Evolutionary conservation across 1,284 basidiomycete species (phyloP).

Genomic region (Leccinum solheimii): DNA sequence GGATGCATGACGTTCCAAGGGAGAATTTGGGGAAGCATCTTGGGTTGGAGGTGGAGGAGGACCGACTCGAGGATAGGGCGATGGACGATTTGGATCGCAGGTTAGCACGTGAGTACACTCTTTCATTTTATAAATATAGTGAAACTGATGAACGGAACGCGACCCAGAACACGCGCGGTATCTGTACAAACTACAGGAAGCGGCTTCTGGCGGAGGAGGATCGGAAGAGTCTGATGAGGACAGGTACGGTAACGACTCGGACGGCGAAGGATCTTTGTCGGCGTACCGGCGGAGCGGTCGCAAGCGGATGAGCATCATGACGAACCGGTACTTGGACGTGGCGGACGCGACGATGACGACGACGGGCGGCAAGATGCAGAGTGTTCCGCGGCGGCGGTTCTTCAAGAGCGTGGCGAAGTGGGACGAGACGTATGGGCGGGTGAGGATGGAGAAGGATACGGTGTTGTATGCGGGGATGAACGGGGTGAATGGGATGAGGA

Average conservation of each 20-base stretch:
- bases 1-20: slow-evolving; percentile 81
- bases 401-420: slow-evolving; percentile 53
- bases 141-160: not conserved
- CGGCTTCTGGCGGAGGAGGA: slow-evolving; percentile 37
- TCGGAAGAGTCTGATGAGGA: slow-evolving; percentile 53
- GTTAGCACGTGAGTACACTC: slow-evolving; percentile 59
- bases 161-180: slow-evolving; percentile 60
- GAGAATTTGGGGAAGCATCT: slow-evolving; percentile 68
- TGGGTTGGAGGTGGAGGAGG: slow-evolving; percentile 44
- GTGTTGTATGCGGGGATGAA: slow-evolving; percentile 16
- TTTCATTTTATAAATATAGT: not conserved
- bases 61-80: slow-evolving; percentile 40
- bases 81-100: slow-evolving; percentile 66
- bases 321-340: slow-evolving; percentile 55
- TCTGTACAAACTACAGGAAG: slow-evolving; percentile 61
- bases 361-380: slow-evolving; percentile 13
- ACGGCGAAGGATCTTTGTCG: slow-evolving; percentile 28
- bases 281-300: slow-evolving; percentile 39
- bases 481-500: slow-evolving; percentile 9
- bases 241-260: slow-evolving; percentile 46
- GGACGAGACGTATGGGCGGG: slow-evolving; percentile 36
- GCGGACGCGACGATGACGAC: slow-evolving; percentile 2
- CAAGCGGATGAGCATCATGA: slow-evolving; percentile 67
- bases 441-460: slow-evolving; percentile 28
- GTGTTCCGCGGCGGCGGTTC: slow-evolving; percentile 46